phyloP scores from a whole-genome alignment of 2,329 filamentous ascomycete genomes.

The Septoria linicola region DNA sequence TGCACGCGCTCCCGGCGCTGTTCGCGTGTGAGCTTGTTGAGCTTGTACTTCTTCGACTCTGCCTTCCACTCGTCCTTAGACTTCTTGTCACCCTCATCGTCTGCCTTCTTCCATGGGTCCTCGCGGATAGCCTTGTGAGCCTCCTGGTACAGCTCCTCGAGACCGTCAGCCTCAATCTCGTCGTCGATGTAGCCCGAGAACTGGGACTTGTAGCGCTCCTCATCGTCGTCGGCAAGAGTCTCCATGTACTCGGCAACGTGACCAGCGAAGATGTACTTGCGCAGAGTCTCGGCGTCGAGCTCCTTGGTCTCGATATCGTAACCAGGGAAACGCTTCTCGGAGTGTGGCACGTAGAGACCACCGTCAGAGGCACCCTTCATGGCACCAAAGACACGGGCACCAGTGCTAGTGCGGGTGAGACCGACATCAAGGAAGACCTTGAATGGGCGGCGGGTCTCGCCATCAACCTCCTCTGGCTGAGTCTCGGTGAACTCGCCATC shows the following conservation, averaged over 20 bases:
- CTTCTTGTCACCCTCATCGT: slow-evolving; percentile 79
- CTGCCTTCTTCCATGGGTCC: slow-evolving; percentile 94
- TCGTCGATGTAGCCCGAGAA: slow-evolving; percentile 98
- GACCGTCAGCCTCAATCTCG: slow-evolving; percentile 90
- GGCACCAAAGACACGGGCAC: slow-evolving; percentile 97
- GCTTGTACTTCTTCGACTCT: slow-evolving; percentile 87
- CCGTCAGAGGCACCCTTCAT: slow-evolving; percentile 99
- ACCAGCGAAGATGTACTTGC: slow-evolving; percentile 98
- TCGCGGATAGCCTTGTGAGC: slow-evolving; percentile 96
- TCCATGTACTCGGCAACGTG: slow-evolving; percentile 99
- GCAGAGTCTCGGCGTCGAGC: slow-evolving; percentile 92
- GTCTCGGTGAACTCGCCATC: slow-evolving; percentile 95
- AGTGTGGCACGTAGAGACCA: slow-evolving; percentile 95
- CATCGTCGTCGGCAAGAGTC: slow-evolving; percentile 97
- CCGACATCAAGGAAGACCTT: slow-evolving; percentile 99
- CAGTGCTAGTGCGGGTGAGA: slow-evolving; percentile 94
- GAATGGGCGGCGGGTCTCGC: slow-evolving; percentile 90
- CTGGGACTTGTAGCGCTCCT: slow-evolving; percentile 99
- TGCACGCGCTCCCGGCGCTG: slow-evolving; percentile 82
- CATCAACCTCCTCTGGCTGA: slow-evolving; percentile 87
- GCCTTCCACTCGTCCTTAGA: slow-evolving; percentile 73
- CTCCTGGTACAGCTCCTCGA: slow-evolving; percentile 94
- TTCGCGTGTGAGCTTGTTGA: slow-evolving; percentile 73
- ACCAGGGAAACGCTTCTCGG: slow-evolving; percentile 98
- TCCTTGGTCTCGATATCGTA: slow-evolving; percentile 97